A percentile compares a stretch with the other conserved stretches of the same genome.
Evolutionary conservation across 805 yeast species (phyloP).

Genomic region (Lachancea meyersii): DNA sequence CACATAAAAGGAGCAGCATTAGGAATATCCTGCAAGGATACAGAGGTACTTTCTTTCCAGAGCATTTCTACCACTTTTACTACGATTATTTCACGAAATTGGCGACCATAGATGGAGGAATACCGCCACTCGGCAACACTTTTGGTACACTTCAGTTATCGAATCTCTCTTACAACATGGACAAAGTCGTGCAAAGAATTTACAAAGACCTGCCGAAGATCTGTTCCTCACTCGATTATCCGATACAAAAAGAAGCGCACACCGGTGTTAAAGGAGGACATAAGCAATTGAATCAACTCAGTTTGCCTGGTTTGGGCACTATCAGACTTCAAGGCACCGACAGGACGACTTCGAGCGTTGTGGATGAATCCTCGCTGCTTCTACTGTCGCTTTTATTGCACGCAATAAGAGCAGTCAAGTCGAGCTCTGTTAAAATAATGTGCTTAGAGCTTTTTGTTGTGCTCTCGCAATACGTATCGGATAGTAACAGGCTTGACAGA

Average conservation of each 20-base stretch:
- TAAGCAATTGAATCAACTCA: conserved; percentile 1
- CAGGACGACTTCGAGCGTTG: conserved; percentile 8
- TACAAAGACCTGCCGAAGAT: conserved; percentile 50
- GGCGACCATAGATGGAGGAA: conserved; percentile 20
- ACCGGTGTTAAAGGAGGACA: conserved; percentile 2
- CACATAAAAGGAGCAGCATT: conserved; percentile 53
- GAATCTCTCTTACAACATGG: conserved; percentile 16
- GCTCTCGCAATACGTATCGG: conserved; percentile 68
- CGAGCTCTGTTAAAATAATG: conserved; percentile 29
- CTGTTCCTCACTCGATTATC: conserved; percentile 21
- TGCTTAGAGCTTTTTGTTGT: conserved; percentile 75
- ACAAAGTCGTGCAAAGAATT: conserved; percentile 44
- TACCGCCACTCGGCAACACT: conserved; percentile 17
- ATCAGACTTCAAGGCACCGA: conserved; percentile 10
- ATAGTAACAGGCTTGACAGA: conserved; percentile 80
- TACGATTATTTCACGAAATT: conserved; percentile 58
- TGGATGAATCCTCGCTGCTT: conserved; percentile 26
- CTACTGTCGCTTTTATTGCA: conserved; percentile 26
- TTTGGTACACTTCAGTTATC: conserved; percentile 15
- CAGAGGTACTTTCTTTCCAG: conserved; percentile 53
- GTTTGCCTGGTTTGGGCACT: conserved; percentile 12
- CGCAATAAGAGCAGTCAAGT: conserved; percentile 20
- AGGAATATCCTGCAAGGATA: conserved; percentile 46
- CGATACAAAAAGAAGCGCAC: conserved; percentile 4
- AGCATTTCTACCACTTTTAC: conserved; percentile 58